Conservation (phyloP, 1,284 basidiomycete genomes). For the Sanghuangporus baumii region DNA sequence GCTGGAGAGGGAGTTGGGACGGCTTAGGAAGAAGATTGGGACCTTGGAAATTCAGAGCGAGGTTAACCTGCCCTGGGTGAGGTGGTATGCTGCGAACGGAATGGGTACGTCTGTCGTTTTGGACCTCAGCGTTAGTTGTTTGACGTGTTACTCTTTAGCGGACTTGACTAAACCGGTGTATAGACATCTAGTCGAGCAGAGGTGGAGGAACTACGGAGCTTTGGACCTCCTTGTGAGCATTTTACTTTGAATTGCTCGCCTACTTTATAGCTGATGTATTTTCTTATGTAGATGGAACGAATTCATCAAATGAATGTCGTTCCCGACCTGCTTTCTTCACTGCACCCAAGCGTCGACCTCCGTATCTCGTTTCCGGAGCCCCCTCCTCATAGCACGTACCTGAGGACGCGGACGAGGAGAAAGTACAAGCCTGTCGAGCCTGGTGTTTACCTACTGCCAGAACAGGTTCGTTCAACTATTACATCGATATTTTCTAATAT, state of each 20-base stretch:
- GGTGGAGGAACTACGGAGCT: conserved; percentile 80
- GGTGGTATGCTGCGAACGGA: conserved; percentile 74
- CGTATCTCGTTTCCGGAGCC: conserved; percentile 50
- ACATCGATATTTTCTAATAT: not conserved
- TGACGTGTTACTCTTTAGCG: conserved; percentile 31
- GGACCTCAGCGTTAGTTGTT: not conserved
- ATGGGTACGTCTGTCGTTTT: conserved; percentile 47
- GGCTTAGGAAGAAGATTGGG: conserved; percentile 37
- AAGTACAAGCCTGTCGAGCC: conserved; percentile 59
- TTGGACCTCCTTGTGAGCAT: conserved; percentile 76
- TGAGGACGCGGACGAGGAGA: conserved; percentile 30
- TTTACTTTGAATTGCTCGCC: not conserved
- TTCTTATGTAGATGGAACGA: conserved; percentile 73
- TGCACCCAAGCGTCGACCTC: conserved; percentile 73
- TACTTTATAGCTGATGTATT: not conserved
- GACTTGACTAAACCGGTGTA: conserved; percentile 67
- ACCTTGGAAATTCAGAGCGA: conserved; percentile 60
- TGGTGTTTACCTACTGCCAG: conserved; percentile 58
- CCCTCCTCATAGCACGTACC: conserved; percentile 26
- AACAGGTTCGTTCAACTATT: conserved; percentile 41
- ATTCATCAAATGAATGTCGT: conserved; percentile 85
- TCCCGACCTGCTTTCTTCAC: conserved; percentile 75
- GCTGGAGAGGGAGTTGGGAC: conserved; percentile 24
- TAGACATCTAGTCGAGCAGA: conserved; percentile 76
- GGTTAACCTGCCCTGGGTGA: conserved; percentile 71